phyloP scores from a whole-genome alignment of 257 asterid species.

The Craterostigma plantagineum region DNA sequence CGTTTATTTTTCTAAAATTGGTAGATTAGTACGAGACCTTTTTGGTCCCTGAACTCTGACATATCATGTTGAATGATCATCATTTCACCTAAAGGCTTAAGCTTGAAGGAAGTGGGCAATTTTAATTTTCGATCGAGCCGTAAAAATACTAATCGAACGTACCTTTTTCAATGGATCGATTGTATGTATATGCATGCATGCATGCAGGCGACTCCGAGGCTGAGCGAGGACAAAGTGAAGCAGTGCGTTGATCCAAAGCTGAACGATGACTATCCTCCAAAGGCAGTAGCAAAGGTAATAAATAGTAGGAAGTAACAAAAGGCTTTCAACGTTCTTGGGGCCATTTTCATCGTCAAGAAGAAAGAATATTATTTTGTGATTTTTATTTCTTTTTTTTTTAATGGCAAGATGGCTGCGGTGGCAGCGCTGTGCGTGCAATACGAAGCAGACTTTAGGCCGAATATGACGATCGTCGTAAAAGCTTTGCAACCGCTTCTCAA shows the following conservation, averaged over 20 bases:
- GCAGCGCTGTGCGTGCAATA: conserved; percentile 93
- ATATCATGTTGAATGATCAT: no score
- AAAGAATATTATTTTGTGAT: neutral
- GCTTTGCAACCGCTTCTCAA: conserved; percentile 89
- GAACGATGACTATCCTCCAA: conserved; percentile 55
- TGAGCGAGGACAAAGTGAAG: conserved; percentile 90
- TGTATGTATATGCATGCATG: no score
- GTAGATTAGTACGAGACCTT: no score
- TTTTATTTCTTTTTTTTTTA: neutral
- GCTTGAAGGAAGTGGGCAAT: no score
- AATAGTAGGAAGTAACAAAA: no score
- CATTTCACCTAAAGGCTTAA: no score
- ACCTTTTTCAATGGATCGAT: neutral
- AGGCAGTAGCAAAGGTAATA: conserved; percentile 86
- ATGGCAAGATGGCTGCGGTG: conserved; percentile 77
- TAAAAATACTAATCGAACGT: no score
- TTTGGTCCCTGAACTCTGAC: no score
- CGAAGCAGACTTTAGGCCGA: conserved; percentile 88
- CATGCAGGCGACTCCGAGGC: conserved; percentile 70
- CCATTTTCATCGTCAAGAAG: neutral
- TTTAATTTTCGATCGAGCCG: neutral
- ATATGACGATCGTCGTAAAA: conserved; percentile 90
- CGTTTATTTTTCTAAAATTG: no score
- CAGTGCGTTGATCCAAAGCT: conserved; percentile 81
- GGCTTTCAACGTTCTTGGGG: no score